Evolutionary conservation across 164 flowering plant genomes (phyloP), one percentile per base, ranked within the genome.

Genomic region (Tinospora cordifolia): DNA sequence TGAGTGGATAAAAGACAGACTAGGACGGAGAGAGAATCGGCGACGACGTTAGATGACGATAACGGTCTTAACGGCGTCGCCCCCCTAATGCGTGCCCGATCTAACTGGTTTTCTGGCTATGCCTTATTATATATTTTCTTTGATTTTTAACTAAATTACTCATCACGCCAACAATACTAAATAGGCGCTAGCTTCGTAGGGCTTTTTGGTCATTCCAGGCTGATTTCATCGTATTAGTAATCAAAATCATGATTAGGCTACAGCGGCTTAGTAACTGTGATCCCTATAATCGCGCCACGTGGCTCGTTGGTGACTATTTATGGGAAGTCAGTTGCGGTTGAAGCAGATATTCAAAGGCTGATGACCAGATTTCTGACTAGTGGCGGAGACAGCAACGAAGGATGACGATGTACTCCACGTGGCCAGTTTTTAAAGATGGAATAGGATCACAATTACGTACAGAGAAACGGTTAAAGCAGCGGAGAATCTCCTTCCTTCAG

Each of bases 51-150:
- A 3, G 36, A 12, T 14, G n/a, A 62, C 69, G 69, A 57, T 38
- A 58, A 40, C 30, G 1, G 13, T n/a, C 24, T 65, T 71, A 49
- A 71, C 69, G 68, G 62, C 49, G 74, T 65, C 13, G n/a, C 38
- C 51, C 7, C 7, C 17, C 21, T 17, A 54, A 54, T 54, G 19
- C 47, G 47, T 44, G 47, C 14, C 47, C 47, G 47, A 44, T 44
- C 47, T 44, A 7, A 44, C 47, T 44, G 47, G 47, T 30, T 30
- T 30, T 1, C 36, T 30, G 36, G 36, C 36, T 30, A 30, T 4
- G 36, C 36, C 47, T 44, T 14, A 14, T 44, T 44, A 14, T 7
- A 2, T 11, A 2, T 7, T 44, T 44, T 44, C 19, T 47, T 47
- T 14, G 11, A 47, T 47, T 14, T 10, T 14, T 19, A 10, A 3